phyloP scores from a whole-genome alignment of 2,329 filamentous ascomycete species.

The Paracoccidioides lutzii region DNA sequence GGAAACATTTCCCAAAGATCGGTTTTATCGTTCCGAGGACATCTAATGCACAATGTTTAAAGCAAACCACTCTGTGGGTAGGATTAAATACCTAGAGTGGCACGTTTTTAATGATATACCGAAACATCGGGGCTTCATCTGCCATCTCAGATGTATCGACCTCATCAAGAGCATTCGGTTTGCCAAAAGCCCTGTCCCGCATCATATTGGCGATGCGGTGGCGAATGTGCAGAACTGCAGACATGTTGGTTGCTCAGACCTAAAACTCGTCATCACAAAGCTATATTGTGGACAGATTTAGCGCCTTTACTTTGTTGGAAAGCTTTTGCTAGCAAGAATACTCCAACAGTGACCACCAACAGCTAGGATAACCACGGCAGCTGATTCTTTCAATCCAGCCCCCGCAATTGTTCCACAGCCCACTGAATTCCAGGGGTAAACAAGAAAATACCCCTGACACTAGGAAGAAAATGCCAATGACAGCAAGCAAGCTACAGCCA shows the following conservation, averaged over 20 bases:
- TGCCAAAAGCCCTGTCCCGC: slow-evolving; percentile 7
- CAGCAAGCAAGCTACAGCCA: neutral
- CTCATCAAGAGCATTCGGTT: slow-evolving; percentile 5
- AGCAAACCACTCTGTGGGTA: neutral
- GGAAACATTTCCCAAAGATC: too few relatives aligned
- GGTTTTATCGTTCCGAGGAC: too few relatives aligned
- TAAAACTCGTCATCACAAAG: slow-evolving; percentile 9
- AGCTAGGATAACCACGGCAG: slow-evolving; percentile 9
- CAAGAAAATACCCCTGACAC: slow-evolving; percentile 10
- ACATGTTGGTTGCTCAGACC: slow-evolving; percentile 4
- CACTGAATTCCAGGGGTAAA: slow-evolving; percentile 10
- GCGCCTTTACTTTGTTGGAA: slow-evolving; percentile 6
- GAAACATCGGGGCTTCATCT: slow-evolving; percentile 10
- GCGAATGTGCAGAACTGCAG: slow-evolving; percentile 4
- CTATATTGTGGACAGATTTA: slow-evolving; percentile 6
- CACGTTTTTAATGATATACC: slow-evolving; percentile 5
- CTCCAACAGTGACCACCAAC: slow-evolving; percentile 11
- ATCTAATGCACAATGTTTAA: too few relatives aligned
- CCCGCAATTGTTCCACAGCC: slow-evolving; percentile 10
- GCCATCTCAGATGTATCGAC: slow-evolving; percentile 9
- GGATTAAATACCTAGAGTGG: neutral
- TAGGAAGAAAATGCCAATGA: slow-evolving; percentile 8
- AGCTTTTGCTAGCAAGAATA: slow-evolving; percentile 12
- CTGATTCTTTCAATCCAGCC: slow-evolving; percentile 10
- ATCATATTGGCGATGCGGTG: slow-evolving; percentile 7